A percentile compares a stretch with the other conserved stretches of the same genome.
phyloP scores from a whole-genome alignment of 2,329 filamentous ascomycete genomes.

The Neonectria ditissima region DNA sequence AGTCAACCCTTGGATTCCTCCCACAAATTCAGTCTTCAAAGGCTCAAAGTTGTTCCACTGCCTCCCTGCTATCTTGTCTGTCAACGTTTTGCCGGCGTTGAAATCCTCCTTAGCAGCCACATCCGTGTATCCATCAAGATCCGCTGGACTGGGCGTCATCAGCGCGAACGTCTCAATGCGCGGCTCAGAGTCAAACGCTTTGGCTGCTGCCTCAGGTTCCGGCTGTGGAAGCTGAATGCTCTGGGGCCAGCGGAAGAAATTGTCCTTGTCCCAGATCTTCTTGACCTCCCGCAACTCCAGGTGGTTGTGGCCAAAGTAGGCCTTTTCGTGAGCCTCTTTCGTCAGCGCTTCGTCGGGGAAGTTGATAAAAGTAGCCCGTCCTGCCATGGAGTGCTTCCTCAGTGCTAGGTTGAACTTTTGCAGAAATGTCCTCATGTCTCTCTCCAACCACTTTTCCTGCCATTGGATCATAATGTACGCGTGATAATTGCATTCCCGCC shows the following conservation, averaged over 20 bases:
- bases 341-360: slow-evolving; percentile 42
- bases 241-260: slow-evolving; percentile 47
- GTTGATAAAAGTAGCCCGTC: slow-evolving; percentile 45
- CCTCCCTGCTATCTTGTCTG: not conserved
- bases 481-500: slow-evolving; percentile 46
- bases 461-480: slow-evolving; percentile 48
- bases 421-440: slow-evolving; percentile 43
- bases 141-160: not conserved
- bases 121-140: not conserved
- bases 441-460: slow-evolving; percentile 49
- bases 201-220: not conserved
- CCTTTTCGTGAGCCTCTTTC: slow-evolving; percentile 34
- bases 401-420: slow-evolving; percentile 39
- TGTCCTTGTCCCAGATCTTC: slow-evolving; percentile 41
- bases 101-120: not conserved
- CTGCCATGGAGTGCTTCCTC: slow-evolving; percentile 33
- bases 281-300: slow-evolving; percentile 43
- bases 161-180: not conserved
- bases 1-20: slow-evolving; percentile 3
- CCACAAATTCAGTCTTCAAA: not conserved
- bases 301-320: slow-evolving; percentile 48
- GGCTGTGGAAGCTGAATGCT: slow-evolving; percentile 35
- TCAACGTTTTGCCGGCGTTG: not conserved
- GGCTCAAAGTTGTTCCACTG: not conserved
- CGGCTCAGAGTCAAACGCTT: not conserved